These are phyloP conservation scores for Elaeis guineensis DNA, from an alignment of 176 grass and related monocot genomes.

Conservation along the genomic window DNA sequence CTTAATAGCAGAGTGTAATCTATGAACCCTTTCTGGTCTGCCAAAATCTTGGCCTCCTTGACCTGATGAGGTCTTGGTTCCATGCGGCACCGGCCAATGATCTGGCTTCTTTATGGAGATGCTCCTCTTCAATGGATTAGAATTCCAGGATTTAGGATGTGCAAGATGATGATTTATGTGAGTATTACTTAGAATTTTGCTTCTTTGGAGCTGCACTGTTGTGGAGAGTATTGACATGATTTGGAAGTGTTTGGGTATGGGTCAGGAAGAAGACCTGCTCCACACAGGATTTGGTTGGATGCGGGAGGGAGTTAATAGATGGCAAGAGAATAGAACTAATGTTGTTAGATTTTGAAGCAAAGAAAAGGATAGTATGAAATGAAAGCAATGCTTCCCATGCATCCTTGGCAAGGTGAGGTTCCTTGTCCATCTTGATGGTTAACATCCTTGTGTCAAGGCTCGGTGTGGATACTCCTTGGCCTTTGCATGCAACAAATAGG, in stretches of 20 bases:
- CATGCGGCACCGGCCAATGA: not conserved
- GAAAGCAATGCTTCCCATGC: conserved; percentile 26
- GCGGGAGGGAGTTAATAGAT: conserved; percentile 7
- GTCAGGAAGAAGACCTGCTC: no score
- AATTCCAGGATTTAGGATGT: no score
- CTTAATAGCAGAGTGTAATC: conserved; percentile 54
- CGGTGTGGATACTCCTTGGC: no score
- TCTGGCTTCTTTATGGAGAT: not conserved
- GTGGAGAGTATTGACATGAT: no score
- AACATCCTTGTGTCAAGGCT: no score
- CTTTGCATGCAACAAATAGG: no score
- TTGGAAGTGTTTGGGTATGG: no score
- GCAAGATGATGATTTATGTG: no score
- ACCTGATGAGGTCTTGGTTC: conserved; percentile 21
- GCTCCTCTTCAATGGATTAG: no score
- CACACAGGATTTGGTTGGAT: no score
- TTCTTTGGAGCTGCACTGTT: no score
- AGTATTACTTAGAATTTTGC: no score
- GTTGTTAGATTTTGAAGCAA: conserved; percentile 23
- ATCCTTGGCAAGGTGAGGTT: conserved; percentile 34
- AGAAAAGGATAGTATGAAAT: conserved; percentile 65
- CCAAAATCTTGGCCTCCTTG: conserved; percentile 32
- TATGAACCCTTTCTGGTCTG: conserved; percentile 33
- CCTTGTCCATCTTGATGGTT: conserved; percentile 22
- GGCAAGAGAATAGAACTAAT: conserved; percentile 9